Conservation (phyloP, 306 rosid species). For the Cicer pinnatifidum region DNA sequence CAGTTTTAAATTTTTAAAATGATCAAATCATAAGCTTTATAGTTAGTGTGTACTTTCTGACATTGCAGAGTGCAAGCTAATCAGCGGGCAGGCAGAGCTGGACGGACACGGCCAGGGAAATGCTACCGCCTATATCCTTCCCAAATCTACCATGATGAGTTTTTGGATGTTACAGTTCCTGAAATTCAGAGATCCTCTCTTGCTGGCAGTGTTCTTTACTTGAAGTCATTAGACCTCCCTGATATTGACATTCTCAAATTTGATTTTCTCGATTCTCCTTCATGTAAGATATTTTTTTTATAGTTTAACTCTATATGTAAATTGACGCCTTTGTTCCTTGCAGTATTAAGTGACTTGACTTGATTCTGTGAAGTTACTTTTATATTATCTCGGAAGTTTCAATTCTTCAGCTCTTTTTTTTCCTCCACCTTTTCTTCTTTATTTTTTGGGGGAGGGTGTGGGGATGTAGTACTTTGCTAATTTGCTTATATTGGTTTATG, state of each 20-base stretch:
- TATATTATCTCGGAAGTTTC: constrained; percentile 6
- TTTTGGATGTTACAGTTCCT: constrained; percentile 90
- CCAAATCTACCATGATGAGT: constrained; percentile 63
- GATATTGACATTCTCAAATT: constrained; percentile 93
- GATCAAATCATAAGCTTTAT: neutral
- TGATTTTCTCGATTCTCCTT: constrained; percentile 92
- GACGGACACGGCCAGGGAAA: constrained; percentile 95
- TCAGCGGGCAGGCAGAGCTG: constrained; percentile 98
- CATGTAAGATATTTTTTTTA: constrained; percentile 55
- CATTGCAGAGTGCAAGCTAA: constrained; percentile 89
- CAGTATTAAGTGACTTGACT: constrained; percentile 32
- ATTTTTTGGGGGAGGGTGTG: neutral
- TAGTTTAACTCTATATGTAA: neutral
- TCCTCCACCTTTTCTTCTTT: neutral
- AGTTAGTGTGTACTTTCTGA: constrained; percentile 28
- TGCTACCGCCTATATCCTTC: constrained; percentile 92
- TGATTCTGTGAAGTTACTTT: constrained; percentile 13
- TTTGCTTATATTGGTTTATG: constrained; percentile 6
- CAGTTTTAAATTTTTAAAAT: constrained; percentile 5
- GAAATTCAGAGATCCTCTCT: constrained; percentile 96
- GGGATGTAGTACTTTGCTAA: neutral
- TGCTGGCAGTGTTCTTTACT: constrained; percentile 91
- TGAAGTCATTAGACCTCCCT: constrained; percentile 93
- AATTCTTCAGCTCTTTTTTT: constrained; percentile 4
- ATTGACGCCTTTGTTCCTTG: constrained; percentile 21